Conservation (phyloP, 208 protist species). For the Leishmania guyanensis region DNA sequence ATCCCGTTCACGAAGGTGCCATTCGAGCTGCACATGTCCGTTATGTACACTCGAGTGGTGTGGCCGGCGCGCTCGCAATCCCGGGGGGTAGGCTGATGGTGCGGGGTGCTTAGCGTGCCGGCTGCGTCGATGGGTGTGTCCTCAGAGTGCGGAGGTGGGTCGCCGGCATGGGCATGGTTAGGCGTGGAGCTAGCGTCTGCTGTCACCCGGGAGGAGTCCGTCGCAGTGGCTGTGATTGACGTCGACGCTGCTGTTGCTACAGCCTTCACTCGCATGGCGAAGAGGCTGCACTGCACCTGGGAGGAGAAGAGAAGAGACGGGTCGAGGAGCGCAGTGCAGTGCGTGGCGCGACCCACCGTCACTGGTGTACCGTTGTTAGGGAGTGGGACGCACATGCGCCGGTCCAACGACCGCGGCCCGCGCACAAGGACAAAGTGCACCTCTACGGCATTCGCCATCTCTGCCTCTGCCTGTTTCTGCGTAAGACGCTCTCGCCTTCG, state of each 20-base stretch:
- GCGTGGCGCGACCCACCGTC: constrained; percentile 59
- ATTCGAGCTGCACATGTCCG: constrained; percentile 86
- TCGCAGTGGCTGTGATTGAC: neutral
- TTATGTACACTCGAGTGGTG: constrained; percentile 45
- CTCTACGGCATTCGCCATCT: constrained; percentile 19
- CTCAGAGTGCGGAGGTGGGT: neutral
- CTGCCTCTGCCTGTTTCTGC: neutral
- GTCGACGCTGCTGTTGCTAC: neutral
- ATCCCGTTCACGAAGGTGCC: constrained; percentile 86
- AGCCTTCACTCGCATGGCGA: constrained; percentile 22
- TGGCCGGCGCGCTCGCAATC: neutral
- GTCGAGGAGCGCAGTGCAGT: constrained; percentile 72
- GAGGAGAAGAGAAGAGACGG: constrained; percentile 78
- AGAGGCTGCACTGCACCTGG: constrained; percentile 78
- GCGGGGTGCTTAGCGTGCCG: neutral
- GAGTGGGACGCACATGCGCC: constrained; percentile 49
- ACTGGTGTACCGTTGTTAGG: constrained; percentile 45
- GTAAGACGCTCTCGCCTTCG: neutral
- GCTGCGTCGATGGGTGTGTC: constrained; percentile 1
- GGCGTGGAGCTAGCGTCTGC: constrained; percentile 3
- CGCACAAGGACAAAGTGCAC: constrained; percentile 63
- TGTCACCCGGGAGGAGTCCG: neutral
- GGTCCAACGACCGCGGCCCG: constrained; percentile 53
- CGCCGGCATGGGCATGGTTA: neutral
- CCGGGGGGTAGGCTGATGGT: neutral